A percentile compares a stretch with the other conserved stretches of the same genome.
Conservation (phyloP, 129 eudicot genomes). For the Apium graveolens region DNA sequence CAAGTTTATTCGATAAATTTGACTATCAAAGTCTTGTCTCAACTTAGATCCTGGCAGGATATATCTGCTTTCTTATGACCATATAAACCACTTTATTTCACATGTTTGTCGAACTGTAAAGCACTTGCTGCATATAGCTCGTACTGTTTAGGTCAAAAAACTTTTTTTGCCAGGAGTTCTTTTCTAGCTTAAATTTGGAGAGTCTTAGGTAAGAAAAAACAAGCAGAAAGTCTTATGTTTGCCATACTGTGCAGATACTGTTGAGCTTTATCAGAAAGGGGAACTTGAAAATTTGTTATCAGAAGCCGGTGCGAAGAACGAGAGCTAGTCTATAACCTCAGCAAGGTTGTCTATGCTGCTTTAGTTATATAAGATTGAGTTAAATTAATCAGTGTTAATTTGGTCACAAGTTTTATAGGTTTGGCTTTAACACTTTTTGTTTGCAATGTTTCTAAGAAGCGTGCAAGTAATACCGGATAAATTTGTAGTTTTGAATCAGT, state of each 20-base stretch:
- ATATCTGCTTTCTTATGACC: not conserved
- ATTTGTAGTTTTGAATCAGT: not conserved
- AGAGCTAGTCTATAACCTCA: conserved; percentile 13
- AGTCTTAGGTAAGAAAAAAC: not conserved
- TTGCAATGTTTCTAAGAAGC: not conserved
- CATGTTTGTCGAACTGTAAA: not conserved
- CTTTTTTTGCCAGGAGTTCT: not conserved
- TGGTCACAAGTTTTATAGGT: not conserved
- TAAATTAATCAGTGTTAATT: not conserved
- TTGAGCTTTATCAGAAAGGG: conserved; percentile 62
- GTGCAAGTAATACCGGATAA: not conserved
- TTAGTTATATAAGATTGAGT: not conserved
- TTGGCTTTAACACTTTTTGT: not conserved
- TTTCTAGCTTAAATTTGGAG: not conserved
- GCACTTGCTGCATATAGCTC: not conserved
- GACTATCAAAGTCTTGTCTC: not conserved
- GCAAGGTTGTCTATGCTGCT: not conserved
- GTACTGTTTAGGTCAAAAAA: not conserved
- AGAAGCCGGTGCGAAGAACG: conserved; percentile 42
- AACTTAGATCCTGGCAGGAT: not conserved
- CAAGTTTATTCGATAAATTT: not conserved
- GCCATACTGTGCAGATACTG: conserved; percentile 43
- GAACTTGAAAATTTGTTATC: conserved; percentile 70
- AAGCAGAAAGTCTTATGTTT: not conserved
- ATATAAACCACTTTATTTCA: not conserved